Percentiles rank a stretch among this genome's conserved stretches.
These are phyloP conservation scores for Pyricularia pennisetigena DNA, from an alignment of 2,329 filamentous ascomycete species.

Conservation along the genomic window DNA sequence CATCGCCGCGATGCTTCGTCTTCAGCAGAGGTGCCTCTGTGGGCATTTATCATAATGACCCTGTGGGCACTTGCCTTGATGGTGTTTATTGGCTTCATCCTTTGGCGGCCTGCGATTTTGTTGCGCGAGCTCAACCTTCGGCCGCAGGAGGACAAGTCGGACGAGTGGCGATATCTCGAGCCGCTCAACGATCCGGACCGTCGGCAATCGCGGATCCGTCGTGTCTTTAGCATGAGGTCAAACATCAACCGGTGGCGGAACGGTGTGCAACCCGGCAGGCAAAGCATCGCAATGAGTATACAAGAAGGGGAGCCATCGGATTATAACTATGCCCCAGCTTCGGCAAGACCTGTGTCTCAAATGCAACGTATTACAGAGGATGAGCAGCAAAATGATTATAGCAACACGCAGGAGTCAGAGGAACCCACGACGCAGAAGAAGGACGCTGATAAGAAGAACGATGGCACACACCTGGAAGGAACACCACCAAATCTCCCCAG, in stretches of 20 bases:
- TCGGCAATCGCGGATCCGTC: background rate
- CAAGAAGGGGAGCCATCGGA: background rate
- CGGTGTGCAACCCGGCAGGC: background rate
- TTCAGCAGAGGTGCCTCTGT: background rate
- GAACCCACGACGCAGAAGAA: background rate
- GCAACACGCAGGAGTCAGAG: background rate
- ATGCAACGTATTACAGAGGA: slow-evolving; percentile 1
- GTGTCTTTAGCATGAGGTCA: background rate
- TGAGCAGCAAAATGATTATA: background rate
- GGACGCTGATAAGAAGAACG: background rate
- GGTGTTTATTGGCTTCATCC: background rate
- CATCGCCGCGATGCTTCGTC: background rate
- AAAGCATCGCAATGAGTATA: background rate
- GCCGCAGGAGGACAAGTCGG: background rate
- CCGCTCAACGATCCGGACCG: background rate
- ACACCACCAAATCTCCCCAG: background rate
- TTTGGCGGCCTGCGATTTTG: slow-evolving; percentile 1
- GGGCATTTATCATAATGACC: slow-evolving; percentile 5
- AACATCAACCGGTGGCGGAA: slow-evolving; percentile 5
- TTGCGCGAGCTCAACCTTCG: background rate
- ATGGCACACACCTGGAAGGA: background rate
- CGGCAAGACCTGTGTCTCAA: background rate
- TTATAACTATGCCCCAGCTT: slow-evolving; percentile 1
- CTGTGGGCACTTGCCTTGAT: background rate
- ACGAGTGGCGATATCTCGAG: background rate